Evolutionary conservation across 371 early-diverging fungal species (phyloP).

Genomic region (Zychaea mexicana): DNA sequence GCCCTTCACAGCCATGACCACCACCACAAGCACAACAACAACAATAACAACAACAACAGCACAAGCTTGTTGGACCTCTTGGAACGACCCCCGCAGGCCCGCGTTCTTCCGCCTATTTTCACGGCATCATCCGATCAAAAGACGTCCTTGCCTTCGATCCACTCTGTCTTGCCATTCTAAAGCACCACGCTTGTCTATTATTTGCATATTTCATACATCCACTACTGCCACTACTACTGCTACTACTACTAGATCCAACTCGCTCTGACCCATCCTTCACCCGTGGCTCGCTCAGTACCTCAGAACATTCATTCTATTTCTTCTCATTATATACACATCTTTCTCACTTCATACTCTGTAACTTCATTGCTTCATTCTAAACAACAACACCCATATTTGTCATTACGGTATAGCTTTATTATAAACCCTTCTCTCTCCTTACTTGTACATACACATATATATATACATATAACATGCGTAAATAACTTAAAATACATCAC

Average conservation of each 20-base stretch:
- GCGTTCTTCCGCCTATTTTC: conserved; percentile 47
- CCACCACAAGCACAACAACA: no score
- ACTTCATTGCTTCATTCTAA: not conserved
- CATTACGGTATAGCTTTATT: not conserved
- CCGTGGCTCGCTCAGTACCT: no score
- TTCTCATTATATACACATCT: no score
- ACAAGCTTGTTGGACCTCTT: conserved; percentile 40
- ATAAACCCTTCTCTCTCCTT: not conserved
- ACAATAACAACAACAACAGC: conserved; percentile 5
- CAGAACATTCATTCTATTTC: no score
- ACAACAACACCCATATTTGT: not conserved
- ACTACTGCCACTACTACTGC: not conserved
- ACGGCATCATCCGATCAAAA: conserved; percentile 7
- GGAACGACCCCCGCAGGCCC: conserved; percentile 52
- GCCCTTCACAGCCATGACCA: no score
- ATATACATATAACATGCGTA: not conserved
- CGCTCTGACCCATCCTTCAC: no score
- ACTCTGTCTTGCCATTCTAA: conserved; percentile 34
- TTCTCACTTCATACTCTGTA: not conserved
- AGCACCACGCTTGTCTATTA: not conserved
- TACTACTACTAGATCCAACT: no score
- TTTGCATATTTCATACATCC: no score
- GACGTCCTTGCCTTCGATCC: conserved; percentile 29
- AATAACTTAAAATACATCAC: not conserved
- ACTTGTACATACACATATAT: not conserved